These are phyloP conservation scores for Citropsis articulata DNA, from an alignment of 345 rosid species.

Conservation along the genomic window DNA sequence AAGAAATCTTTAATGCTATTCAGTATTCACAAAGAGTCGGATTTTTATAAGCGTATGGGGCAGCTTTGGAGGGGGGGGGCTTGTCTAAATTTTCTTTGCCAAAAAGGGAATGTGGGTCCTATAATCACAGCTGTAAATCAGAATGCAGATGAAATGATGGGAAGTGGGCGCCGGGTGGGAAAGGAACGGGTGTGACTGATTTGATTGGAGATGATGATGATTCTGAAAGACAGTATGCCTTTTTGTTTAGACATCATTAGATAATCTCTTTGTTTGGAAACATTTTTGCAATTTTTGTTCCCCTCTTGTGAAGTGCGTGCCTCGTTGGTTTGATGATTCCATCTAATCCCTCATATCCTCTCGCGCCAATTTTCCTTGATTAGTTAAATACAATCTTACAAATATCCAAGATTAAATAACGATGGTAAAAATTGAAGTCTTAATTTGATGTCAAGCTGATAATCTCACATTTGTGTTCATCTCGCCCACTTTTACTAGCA, in stretches of 20 bases:
- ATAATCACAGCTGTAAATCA: slow-evolving; percentile 32
- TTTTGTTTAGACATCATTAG: slow-evolving; percentile 25
- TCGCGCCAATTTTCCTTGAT: background rate
- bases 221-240: slow-evolving; percentile 9
- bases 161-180: background rate
- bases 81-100: slow-evolving; percentile 26
- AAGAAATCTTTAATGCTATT: background rate
- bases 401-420: no score
- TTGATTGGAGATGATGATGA: slow-evolving; percentile 11
- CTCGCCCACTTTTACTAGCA: no score
- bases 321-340: background rate
- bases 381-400: no score
- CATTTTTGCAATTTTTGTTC: background rate
- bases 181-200: slow-evolving; percentile 12
- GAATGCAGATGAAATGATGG: slow-evolving; percentile 9
- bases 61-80: slow-evolving; percentile 10
- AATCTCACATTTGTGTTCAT: no score
- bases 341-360: background rate
- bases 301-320: background rate
- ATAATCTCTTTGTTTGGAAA: slow-evolving; percentile 8
- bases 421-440: no score
- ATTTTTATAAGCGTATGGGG: background rate
- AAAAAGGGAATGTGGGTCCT: slow-evolving; percentile 30
- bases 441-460: no score
- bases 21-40: background rate